Base-by-base conservation (phyloP, 805 yeast genomes). In the Candida rishiriensis region DNA sequence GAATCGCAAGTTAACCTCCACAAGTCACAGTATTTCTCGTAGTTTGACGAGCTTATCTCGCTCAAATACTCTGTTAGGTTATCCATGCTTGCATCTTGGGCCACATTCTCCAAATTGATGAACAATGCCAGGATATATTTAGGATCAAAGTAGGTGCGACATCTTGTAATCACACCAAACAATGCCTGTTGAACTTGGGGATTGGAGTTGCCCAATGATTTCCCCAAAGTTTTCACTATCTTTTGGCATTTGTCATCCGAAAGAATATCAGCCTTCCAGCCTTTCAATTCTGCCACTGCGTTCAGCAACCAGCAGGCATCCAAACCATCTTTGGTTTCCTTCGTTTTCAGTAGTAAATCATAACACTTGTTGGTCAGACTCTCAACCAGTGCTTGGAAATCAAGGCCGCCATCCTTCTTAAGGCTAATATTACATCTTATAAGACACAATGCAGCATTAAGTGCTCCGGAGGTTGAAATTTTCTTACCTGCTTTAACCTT, bases 51-150 rank as follows among this genome's bases (percentile, higher is more conserved):
- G 17, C 40, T 47, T 6, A 52, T 10, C 17, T 29, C 32, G 4
- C 14, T 17, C n/a, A 54, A 32, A 21, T 51, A 52, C 11, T 29
- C 38, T 14, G 26, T 7, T 7, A 21, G 7, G 26, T 21, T 21
- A 21, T 21, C 26, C 4, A 21, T 4, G 26, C 26, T 21, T 5
- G 26, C 26, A 21, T 21, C 26, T 21, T 21, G 26, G 7, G 26
- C 26, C 26, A 21, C 7, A 7, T 4, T 4, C 7, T 21, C 36
- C 14, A 61, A 42, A n/a, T 50, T 50, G 30, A 58, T 18, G 39
- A 52, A 59, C 18, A 57, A 38, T 2, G 64, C 58, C 34, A 59
- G 29, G 10, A 61, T 48, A 39, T 47, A 54, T 9, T 42, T 29
- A 1, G 55, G 42, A 2, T 43, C 36, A 40, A 54, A 59, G 4